phyloP scores from a whole-genome alignment of 192 early-diverging fungal species.

The Backusella australiensis region DNA sequence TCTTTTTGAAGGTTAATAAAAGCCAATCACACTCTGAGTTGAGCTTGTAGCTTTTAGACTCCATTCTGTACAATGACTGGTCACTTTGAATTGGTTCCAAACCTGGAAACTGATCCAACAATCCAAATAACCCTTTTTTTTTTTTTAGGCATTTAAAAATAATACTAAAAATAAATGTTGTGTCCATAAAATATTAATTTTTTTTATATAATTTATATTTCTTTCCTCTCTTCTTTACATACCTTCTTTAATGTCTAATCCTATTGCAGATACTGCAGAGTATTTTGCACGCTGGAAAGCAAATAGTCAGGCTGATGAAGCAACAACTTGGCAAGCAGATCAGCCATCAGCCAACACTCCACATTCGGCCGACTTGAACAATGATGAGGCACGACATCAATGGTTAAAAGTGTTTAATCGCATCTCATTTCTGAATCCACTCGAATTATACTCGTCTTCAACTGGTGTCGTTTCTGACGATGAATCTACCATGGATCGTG shows the following conservation, averaged over 20 bases:
- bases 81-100: not conserved
- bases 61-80: slow-evolving; percentile 1
- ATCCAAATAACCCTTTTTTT: not conserved
- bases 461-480: not conserved
- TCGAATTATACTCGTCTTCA: not conserved
- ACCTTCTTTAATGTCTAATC: slow-evolving; percentile 25
- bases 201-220: slow-evolving; percentile 7
- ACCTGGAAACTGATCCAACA: not conserved
- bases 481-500: not conserved
- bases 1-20: not conserved
- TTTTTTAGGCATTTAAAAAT: slow-evolving; percentile 6
- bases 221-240: not conserved
- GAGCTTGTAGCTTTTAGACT: not conserved
- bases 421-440: slow-evolving; percentile 16
- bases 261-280: slow-evolving; percentile 28
- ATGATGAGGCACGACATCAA: slow-evolving; percentile 10
- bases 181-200: slow-evolving; percentile 6
- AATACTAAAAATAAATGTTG: slow-evolving; percentile 16
- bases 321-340: not conserved
- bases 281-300: slow-evolving; percentile 22
- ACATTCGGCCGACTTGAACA: not conserved
- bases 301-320: not conserved
- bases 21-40: not conserved
- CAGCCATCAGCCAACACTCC: not conserved
- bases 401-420: slow-evolving; percentile 5